phyloP scores from a whole-genome alignment of 176 grass and related monocot genomes.

The Raddia distichophylla region DNA sequence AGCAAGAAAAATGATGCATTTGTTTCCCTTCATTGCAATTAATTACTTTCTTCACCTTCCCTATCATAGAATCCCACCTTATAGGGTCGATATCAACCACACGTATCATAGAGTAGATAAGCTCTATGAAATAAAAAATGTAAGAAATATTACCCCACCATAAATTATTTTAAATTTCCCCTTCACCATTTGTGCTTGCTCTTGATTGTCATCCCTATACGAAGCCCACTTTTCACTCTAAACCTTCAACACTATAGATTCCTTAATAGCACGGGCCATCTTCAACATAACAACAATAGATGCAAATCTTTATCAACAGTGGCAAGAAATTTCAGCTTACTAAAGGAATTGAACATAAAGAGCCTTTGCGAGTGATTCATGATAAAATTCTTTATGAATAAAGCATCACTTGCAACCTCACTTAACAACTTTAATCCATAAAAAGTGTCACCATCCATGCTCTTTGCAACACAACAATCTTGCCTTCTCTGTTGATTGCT shows the following conservation, averaged over 20 bases:
- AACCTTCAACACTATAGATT: neutral
- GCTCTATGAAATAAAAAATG: neutral
- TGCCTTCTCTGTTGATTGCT: neutral
- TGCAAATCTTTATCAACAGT: neutral
- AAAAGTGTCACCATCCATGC: neutral
- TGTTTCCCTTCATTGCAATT: neutral
- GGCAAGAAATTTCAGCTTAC: neutral
- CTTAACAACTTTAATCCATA: neutral
- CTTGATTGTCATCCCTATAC: neutral
- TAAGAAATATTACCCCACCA: neutral
- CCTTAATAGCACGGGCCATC: neutral
- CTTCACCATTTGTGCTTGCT: neutral
- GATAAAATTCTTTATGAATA: neutral
- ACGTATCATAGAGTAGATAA: neutral
- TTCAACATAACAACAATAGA: neutral
- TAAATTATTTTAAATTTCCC: neutral
- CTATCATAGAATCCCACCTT: neutral
- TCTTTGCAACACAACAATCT: neutral
- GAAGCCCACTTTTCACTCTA: neutral
- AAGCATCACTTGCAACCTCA: neutral
- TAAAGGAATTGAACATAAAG: neutral
- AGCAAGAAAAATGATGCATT: neutral
- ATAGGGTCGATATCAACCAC: neutral
- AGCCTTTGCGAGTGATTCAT: neutral
- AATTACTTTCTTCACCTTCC: neutral